Conservation (phyloP, 1,139 yeast genomes). For the Diutina pseudorugosa region DNA sequence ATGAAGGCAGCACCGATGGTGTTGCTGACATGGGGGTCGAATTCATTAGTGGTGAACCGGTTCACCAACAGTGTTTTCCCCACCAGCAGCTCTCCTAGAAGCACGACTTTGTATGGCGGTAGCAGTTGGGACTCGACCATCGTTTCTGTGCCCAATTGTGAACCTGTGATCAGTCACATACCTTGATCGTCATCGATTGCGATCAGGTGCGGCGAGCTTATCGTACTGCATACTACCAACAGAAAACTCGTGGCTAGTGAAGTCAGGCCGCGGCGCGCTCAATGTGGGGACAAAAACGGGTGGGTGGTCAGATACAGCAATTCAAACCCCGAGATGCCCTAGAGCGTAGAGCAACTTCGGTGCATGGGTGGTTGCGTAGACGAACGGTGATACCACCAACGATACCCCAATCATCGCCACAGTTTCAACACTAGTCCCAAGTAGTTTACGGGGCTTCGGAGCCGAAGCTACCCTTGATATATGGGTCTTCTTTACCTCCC, state of each 20-base stretch:
- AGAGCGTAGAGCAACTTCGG: not conserved
- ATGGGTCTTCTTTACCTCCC: no score
- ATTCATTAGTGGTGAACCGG: constrained; percentile 25
- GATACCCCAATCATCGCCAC: not conserved
- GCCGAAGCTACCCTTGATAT: no score
- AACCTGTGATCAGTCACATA: not conserved
- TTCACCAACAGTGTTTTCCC: constrained; percentile 37
- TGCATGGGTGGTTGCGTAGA: not conserved
- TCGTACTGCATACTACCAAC: not conserved
- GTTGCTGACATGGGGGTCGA: constrained; percentile 27
- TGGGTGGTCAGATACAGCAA: no score
- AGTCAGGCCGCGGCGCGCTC: no score
- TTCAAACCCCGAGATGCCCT: not conserved
- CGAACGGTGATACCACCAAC: not conserved
- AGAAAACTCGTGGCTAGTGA: not conserved
- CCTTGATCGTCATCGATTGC: not conserved
- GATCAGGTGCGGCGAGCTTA: not conserved
- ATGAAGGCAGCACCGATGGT: constrained; percentile 12
- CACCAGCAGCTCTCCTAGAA: constrained; percentile 35
- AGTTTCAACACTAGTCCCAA: no score
- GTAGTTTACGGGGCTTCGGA: no score
- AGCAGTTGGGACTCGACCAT: not conserved
- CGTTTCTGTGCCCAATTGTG: no score
- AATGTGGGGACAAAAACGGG: not conserved
- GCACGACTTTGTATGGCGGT: constrained; percentile 22